Conservation (phyloP, 306 rosid genomes). For the Lathyrus aphaca region DNA sequence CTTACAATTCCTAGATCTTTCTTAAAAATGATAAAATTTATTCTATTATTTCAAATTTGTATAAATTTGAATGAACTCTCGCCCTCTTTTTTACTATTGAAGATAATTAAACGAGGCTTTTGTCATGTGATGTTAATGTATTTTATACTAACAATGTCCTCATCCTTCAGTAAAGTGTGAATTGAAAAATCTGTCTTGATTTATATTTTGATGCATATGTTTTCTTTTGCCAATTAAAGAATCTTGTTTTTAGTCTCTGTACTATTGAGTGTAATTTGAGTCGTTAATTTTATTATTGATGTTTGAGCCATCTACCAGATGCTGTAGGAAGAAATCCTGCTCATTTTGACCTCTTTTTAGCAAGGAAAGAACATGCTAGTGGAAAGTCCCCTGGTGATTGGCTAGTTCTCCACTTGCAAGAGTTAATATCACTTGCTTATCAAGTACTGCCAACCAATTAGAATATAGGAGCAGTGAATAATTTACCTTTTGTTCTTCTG, state of each 20-base stretch:
- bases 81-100: not conserved
- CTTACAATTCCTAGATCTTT: constrained; percentile 3
- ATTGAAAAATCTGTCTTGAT: not conserved
- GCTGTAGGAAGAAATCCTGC: constrained; percentile 90
- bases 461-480: constrained; percentile 21
- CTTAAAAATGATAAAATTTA: constrained; percentile 5
- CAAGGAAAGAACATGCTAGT: constrained; percentile 63
- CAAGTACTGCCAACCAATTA: constrained; percentile 62
- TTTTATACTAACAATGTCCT: constrained; percentile 19
- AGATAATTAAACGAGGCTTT: constrained; percentile 25
- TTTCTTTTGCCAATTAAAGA: not conserved
- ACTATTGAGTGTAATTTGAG: constrained; percentile 23
- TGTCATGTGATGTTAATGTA: constrained; percentile 16
- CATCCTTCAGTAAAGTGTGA: constrained; percentile 26
- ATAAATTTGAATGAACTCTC: constrained; percentile 10
- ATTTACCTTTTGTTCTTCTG: constrained; percentile 30
- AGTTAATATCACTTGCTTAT: constrained; percentile 94
- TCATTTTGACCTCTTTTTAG: constrained; percentile 85
- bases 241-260: constrained; percentile 16
- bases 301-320: constrained; percentile 85
- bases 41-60: constrained; percentile 16
- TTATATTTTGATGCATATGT: constrained; percentile 23
- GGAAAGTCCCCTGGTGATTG: constrained; percentile 66
- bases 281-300: constrained; percentile 56
- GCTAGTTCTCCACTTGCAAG: constrained; percentile 92